phyloP scores from a whole-genome alignment of 257 asterid genomes.

The Asclepias syriaca region DNA sequence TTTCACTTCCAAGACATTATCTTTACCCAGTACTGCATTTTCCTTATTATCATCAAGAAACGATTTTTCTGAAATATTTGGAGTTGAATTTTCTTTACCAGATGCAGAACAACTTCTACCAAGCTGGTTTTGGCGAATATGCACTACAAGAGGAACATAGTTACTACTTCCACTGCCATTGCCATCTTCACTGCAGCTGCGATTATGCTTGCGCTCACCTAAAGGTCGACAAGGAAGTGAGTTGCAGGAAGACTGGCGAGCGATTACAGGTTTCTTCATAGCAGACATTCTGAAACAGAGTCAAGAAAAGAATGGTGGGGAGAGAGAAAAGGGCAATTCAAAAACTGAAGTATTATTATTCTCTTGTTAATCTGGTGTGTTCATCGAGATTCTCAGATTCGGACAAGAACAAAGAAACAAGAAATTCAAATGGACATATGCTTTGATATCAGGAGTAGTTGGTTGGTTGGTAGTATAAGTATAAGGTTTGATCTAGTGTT shows the following conservation, averaged over 20 bases:
- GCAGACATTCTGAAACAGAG: slow-evolving; percentile 31
- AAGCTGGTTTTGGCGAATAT: slow-evolving; percentile 22
- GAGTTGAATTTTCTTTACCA: slow-evolving; percentile 48
- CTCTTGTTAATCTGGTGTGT: neutral
- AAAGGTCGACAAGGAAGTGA: slow-evolving; percentile 64
- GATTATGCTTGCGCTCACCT: slow-evolving; percentile 41
- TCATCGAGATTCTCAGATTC: slow-evolving; percentile 3
- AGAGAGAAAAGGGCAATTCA: slow-evolving; percentile 6
- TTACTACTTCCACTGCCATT: neutral
- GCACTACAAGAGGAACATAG: slow-evolving; percentile 24
- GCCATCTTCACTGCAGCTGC: slow-evolving; percentile 35
- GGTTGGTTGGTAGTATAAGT: neutral
- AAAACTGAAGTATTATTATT: neutral
- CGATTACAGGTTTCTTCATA: slow-evolving; percentile 40
- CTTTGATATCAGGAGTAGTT: slow-evolving; percentile 15
- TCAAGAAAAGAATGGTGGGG: neutral
- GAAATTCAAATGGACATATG: neutral
- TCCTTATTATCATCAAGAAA: slow-evolving; percentile 25
- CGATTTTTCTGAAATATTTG: slow-evolving; percentile 24
- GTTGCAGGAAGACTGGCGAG: slow-evolving; percentile 45
- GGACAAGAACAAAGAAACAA: neutral
- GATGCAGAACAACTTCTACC: neutral
- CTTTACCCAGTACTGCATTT: slow-evolving; percentile 21
- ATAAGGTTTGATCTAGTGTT: slow-evolving; percentile 23
- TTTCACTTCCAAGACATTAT: slow-evolving; percentile 15